Conservation (phyloP, 2,329 filamentous ascomycete species). For the Nannizziopsis barbatae region DNA sequence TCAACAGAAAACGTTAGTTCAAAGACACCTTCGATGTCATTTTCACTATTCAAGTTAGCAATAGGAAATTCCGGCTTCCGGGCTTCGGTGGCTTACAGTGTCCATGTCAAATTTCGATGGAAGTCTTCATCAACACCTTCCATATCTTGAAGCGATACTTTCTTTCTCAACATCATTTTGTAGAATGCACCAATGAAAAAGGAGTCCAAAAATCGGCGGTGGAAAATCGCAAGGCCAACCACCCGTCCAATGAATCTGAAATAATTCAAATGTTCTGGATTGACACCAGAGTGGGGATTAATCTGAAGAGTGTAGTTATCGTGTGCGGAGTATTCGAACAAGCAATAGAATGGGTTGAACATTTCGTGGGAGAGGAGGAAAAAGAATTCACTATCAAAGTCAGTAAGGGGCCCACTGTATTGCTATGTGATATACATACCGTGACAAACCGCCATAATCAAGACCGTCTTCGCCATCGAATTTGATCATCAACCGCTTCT, state of each 20-base stretch:
- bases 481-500: conserved; percentile 99
- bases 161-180: conserved; percentile 97
- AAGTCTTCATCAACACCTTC: conserved; percentile 98
- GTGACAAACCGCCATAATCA: conserved; percentile 92
- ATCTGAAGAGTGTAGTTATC: conserved; percentile 99
- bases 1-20: conserved; percentile 96
- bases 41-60: conserved; percentile 49
- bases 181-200: conserved; percentile 99
- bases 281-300: conserved; percentile 98
- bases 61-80: background rate
- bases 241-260: conserved; percentile 99
- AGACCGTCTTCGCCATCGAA: conserved; percentile 97
- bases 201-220: conserved; percentile 89
- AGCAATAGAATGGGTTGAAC: conserved; percentile 99
- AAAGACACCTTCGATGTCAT: conserved; percentile 88
- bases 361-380: conserved; percentile 98
- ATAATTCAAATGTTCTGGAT: conserved; percentile 97
- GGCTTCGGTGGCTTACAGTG: conserved; percentile 46
- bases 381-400: conserved; percentile 71
- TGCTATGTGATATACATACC: conserved; percentile 34
- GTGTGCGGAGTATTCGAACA: conserved; percentile 98
- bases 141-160: conserved; percentile 87
- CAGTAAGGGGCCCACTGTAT: background rate
- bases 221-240: conserved; percentile 94
- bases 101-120: conserved; percentile 93